phyloP scores from a whole-genome alignment of 768 basidiomycete genomes.

The Russula compacta region DNA sequence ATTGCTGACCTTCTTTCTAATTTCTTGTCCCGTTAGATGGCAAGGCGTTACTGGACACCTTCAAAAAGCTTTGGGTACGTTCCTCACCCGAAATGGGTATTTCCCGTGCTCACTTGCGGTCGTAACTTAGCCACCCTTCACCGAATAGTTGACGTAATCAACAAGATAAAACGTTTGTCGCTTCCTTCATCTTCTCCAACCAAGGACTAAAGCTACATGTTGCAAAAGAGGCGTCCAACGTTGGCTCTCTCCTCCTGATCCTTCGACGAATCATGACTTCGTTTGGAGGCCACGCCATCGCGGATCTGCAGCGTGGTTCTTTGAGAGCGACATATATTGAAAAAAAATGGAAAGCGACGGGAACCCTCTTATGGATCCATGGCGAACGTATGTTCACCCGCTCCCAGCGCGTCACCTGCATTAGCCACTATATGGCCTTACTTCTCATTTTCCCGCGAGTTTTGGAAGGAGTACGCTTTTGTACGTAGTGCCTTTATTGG shows the following conservation, averaged over 20 bases:
- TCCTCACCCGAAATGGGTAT: background rate
- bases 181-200: background rate
- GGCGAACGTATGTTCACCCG: background rate
- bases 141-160: background rate
- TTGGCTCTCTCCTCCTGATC: background rate
- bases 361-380: background rate
- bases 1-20: background rate
- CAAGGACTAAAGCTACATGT: background rate
- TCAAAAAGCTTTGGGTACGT: background rate
- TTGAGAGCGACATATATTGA: background rate
- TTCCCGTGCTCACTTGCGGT: background rate
- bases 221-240: background rate
- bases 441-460: background rate
- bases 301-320: background rate
- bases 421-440: background rate
- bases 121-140: background rate
- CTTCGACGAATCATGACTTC: background rate
- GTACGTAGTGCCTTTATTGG: background rate
- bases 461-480: background rate
- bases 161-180: conserved; percentile 1
- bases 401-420: accelerated
- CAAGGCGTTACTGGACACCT: background rate
- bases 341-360: background rate
- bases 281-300: background rate
- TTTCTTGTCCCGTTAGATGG: background rate